A percentile compares a stretch with the other conserved stretches of the same genome.
Conservation (phyloP, 208 protist species). For the Trypanosoma rangeli region DNA sequence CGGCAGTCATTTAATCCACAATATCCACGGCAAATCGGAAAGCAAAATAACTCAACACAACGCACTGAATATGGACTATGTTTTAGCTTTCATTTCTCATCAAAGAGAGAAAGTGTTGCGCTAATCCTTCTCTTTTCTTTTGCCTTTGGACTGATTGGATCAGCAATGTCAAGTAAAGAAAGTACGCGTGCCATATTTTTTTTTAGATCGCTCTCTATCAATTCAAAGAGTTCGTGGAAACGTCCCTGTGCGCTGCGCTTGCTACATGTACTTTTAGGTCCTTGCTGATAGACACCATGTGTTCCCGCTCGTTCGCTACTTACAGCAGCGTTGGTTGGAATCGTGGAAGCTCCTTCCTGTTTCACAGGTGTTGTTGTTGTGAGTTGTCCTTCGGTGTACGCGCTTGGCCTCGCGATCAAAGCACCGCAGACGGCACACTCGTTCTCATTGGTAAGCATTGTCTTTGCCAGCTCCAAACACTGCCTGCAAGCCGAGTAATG, state of each 20-base stretch:
- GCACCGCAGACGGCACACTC: slow-evolving; percentile 73
- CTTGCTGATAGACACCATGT: background rate
- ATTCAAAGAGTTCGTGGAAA: slow-evolving; percentile 2
- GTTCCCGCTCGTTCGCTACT: background rate
- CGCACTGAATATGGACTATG: background rate
- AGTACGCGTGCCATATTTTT: slow-evolving; percentile 47
- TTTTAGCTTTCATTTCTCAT: background rate
- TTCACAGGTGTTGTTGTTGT: slow-evolving; percentile 6
- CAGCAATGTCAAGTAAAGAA: slow-evolving; percentile 48
- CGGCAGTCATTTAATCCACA: background rate
- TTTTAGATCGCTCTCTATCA: slow-evolving; percentile 44
- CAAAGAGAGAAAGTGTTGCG: slow-evolving; percentile 20
- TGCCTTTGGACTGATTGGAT: slow-evolving; percentile 31
- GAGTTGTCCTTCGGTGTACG: background rate
- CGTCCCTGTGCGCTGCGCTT: background rate
- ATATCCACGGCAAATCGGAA: background rate
- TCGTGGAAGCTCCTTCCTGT: background rate
- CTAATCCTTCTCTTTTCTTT: slow-evolving; percentile 44
- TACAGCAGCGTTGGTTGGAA: background rate
- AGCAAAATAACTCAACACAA: background rate
- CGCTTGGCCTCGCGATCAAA: background rate
- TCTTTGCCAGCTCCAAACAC: slow-evolving; percentile 52
- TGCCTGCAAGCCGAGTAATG: slow-evolving; percentile 45
- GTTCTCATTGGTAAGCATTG: slow-evolving; percentile 60
- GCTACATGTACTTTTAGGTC: background rate